Percentiles rank a stretch among this genome's conserved stretches.
phyloP scores from a whole-genome alignment of 495 filamentous ascomycete genomes.

The Aspergillus ellipticus region DNA sequence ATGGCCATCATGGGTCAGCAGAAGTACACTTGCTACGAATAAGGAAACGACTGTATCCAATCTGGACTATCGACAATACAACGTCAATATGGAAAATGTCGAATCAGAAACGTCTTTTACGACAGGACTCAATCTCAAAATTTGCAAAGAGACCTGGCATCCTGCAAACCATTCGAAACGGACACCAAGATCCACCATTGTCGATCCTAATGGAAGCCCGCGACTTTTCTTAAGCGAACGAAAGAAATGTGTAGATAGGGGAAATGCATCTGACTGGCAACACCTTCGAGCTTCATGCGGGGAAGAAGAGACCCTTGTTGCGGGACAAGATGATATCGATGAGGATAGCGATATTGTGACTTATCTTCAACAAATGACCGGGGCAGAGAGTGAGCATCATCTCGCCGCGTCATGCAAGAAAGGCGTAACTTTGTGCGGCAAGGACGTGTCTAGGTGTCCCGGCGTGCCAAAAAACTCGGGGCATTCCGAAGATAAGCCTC shows the following conservation, averaged over 20 bases:
- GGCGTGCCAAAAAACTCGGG: neutral
- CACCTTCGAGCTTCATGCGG: neutral
- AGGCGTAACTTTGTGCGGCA: neutral
- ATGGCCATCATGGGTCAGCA: neutral
- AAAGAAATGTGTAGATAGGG: neutral
- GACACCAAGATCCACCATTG: neutral
- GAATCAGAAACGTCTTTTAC: neutral
- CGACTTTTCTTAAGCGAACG: neutral
- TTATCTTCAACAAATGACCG: too few relatives aligned
- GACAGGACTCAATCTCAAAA: neutral
- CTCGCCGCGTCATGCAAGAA: neutral
- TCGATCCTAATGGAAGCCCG: slow-evolving; percentile 16
- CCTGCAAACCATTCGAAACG: neutral
- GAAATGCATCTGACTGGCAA: neutral
- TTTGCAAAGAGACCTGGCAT: neutral
- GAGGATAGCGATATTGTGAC: neutral
- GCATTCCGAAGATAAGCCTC: neutral
- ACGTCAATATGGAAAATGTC: neutral
- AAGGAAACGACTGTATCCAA: neutral
- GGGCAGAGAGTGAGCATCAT: neutral
- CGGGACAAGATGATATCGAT: neutral
- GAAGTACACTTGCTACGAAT: neutral
- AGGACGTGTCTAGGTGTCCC: neutral
- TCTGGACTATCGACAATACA: neutral
- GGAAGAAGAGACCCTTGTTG: neutral